phyloP scores from a whole-genome alignment of 352 stramenopile genomes.

The Phytophthora rubi region DNA sequence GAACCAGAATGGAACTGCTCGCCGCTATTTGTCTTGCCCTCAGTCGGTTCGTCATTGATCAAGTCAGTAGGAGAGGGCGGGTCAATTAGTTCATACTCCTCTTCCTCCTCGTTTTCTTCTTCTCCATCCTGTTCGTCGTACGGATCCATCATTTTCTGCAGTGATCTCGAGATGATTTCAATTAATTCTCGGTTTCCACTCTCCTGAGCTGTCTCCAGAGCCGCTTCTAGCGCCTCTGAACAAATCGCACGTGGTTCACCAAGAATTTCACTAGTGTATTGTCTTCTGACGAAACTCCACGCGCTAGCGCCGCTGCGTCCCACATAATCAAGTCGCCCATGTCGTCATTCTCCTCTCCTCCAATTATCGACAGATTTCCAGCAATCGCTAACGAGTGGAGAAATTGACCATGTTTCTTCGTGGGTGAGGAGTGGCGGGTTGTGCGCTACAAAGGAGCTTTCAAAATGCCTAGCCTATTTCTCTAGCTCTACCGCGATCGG shows the following conservation, averaged over 20 bases:
- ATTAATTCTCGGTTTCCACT: neutral
- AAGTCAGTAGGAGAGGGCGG: neutral
- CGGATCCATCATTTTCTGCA: conserved; percentile 5
- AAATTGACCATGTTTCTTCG: too few species aligned
- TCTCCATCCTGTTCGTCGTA: neutral
- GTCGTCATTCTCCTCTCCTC: conserved; percentile 12
- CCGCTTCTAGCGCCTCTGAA: conserved; percentile 6
- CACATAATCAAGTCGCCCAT: conserved; percentile 11
- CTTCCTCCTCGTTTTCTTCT: neutral
- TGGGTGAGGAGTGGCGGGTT: too few species aligned
- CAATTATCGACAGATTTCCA: conserved; percentile 29
- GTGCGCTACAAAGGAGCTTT: too few species aligned
- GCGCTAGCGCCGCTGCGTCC: conserved; percentile 21
- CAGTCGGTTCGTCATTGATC: neutral
- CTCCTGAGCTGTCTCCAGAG: conserved; percentile 7
- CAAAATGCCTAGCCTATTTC: too few species aligned
- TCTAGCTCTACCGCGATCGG: too few species aligned
- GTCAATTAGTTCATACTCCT: neutral
- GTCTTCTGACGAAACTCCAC: conserved; percentile 18
- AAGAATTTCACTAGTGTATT: conserved; percentile 23
- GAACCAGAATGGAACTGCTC: neutral
- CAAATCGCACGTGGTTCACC: conserved; percentile 23
- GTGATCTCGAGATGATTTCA: conserved; percentile 3
- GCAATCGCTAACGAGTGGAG: too few species aligned
- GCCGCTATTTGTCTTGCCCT: neutral